Percentiles rank a stretch among this genome's conserved stretches.
phyloP scores from a whole-genome alignment of 495 filamentous ascomycete genomes.

The Entonaema liquescens region DNA sequence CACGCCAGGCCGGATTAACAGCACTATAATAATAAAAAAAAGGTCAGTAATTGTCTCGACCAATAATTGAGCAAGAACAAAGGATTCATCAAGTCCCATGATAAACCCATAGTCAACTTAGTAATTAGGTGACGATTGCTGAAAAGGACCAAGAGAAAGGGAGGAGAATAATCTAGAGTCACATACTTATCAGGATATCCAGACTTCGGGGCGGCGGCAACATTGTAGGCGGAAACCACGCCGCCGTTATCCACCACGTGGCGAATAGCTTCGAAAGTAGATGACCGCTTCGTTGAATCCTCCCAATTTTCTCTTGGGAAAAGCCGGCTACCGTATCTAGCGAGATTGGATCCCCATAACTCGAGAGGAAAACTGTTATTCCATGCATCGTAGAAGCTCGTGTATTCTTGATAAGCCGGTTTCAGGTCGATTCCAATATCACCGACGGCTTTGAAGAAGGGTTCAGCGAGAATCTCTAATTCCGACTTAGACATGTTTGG shows the following conservation, averaged over 20 bases:
- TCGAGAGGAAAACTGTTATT: slow-evolving; percentile 58
- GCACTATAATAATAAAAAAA: slow-evolving; percentile 33
- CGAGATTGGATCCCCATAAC: slow-evolving; percentile 50
- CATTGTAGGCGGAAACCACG: slow-evolving; percentile 59
- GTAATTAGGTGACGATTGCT: not conserved
- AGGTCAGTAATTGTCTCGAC: not conserved
- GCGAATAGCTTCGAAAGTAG: slow-evolving; percentile 56
- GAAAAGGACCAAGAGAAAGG: not conserved
- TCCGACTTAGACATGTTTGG: slow-evolving; percentile 59
- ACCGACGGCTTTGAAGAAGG: slow-evolving; percentile 54
- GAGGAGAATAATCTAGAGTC: not conserved
- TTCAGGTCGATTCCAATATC: slow-evolving; percentile 49
- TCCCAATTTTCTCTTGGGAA: slow-evolving; percentile 62
- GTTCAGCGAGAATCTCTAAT: slow-evolving; percentile 54
- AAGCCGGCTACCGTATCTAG: slow-evolving; percentile 57
- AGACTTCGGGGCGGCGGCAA: slow-evolving; percentile 52
- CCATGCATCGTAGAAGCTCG: slow-evolving; percentile 60
- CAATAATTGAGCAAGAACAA: no score
- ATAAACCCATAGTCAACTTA: no score
- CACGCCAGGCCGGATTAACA: slow-evolving; percentile 61
- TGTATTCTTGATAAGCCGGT: slow-evolving; percentile 60
- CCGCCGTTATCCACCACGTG: slow-evolving; percentile 55
- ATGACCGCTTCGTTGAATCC: slow-evolving; percentile 46
- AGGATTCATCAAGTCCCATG: no score
- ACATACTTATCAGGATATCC: slow-evolving; percentile 42